phyloP scores from a whole-genome alignment of 768 basidiomycete genomes.

The Naganishia kalamii region DNA sequence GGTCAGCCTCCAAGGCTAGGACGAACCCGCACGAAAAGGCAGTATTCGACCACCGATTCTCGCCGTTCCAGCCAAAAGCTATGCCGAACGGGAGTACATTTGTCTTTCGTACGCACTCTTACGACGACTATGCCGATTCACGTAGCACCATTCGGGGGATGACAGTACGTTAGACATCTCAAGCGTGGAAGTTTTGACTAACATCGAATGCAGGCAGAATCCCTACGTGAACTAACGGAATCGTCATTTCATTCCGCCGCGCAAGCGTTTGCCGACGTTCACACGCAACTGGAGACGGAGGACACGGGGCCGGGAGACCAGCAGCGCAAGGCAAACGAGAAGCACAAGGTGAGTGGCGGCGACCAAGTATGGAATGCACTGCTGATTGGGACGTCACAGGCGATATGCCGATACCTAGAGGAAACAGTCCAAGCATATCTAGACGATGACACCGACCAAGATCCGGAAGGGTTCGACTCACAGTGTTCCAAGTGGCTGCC shows the following conservation, averaged over 20 bases:
- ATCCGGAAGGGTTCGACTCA: not conserved
- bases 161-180: no score
- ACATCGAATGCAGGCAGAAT: not conserved
- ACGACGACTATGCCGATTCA: not conserved
- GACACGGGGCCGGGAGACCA: not conserved
- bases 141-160: not conserved
- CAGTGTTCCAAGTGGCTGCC: not conserved
- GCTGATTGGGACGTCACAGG: not conserved
- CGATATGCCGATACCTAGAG: not conserved
- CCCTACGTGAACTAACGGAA: not conserved
- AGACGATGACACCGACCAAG: not conserved
- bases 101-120: not conserved
- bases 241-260: not conserved
- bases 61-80: not conserved
- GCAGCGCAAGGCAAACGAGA: not conserved
- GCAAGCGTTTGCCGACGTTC: not conserved
- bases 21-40: not conserved
- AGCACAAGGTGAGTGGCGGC: not conserved
- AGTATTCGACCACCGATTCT: conserved; percentile 1
- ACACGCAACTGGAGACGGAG: not conserved
- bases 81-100: not conserved
- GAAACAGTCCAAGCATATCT: not conserved
- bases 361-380: not conserved
- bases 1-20: not conserved
- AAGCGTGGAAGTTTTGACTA: no score